These are phyloP conservation scores for Penicillium capsulatum DNA, from an alignment of 2,329 filamentous ascomycete species.

Conservation along the genomic window DNA sequence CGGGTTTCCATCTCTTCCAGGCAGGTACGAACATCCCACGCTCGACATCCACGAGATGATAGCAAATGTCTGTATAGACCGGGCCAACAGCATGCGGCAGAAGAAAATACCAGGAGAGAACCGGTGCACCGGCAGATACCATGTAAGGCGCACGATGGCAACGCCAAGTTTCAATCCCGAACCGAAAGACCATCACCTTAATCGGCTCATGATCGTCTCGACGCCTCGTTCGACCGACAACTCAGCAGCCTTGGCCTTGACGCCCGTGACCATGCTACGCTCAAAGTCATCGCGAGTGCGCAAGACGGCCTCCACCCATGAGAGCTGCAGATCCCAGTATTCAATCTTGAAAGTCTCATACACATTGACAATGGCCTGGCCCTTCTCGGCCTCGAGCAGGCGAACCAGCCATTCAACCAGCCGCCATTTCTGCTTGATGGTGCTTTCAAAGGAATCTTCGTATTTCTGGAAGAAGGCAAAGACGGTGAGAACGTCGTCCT, in stretches of 20 bases:
- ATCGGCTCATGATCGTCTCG: conserved; percentile 92
- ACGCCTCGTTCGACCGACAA: conserved; percentile 72
- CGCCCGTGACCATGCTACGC: conserved; percentile 76
- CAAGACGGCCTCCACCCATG: conserved; percentile 91
- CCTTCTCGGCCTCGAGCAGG: conserved; percentile 71
- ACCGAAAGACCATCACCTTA: conserved; percentile 55
- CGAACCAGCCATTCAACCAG: conserved; percentile 80
- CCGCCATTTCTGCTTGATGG: conserved; percentile 88
- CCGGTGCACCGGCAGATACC: too few species aligned
- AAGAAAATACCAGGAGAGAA: too few species aligned
- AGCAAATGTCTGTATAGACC: too few species aligned
- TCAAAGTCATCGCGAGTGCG: conserved; percentile 90
- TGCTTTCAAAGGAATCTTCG: conserved; percentile 63
- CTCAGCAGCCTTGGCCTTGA: conserved; percentile 85
- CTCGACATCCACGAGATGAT: too few species aligned
- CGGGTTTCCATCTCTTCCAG: too few species aligned
- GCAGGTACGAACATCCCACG: too few species aligned
- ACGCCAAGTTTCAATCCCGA: too few species aligned
- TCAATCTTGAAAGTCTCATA: conserved; percentile 78
- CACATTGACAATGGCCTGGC: conserved; percentile 65
- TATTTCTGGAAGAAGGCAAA: conserved; percentile 82
- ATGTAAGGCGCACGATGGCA: too few species aligned
- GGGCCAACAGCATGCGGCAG: too few species aligned
- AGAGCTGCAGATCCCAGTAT: conserved; percentile 92
- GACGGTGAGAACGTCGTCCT: conserved; percentile 83